Conservation (phyloP, 441 rosid genomes). For the Populus hybrid region DNA sequence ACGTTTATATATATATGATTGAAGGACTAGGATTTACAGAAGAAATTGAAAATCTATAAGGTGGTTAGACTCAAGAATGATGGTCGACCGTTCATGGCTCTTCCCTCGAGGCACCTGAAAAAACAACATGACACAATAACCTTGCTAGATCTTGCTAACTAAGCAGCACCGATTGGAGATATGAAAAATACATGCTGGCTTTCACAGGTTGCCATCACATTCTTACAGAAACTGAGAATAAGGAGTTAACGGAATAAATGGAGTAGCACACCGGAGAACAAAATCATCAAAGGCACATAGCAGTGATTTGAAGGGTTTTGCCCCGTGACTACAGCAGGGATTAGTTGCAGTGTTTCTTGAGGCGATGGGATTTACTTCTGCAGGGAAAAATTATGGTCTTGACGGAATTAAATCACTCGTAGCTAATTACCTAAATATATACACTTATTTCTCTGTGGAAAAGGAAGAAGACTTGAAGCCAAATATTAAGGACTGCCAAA, state of each 20-base stretch:
- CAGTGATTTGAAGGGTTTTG: constrained; percentile 33
- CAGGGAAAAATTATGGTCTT: constrained; percentile 53
- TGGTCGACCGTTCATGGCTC: constrained; percentile 47
- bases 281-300: background rate
- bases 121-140: background rate
- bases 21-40: too few species aligned
- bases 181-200: constrained; percentile 74
- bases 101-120: constrained; percentile 48
- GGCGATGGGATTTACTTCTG: constrained; percentile 58
- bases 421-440: constrained; percentile 46
- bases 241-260: constrained; percentile 34
- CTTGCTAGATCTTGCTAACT: background rate
- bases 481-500: constrained; percentile 30
- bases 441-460: constrained; percentile 47
- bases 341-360: constrained; percentile 48
- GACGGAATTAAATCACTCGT: constrained; percentile 41
- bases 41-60: too few species aligned
- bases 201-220: constrained; percentile 57
- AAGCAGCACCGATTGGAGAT: constrained; percentile 28
- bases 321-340: constrained; percentile 70
- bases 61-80: constrained; percentile 22
- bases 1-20: constrained; percentile 1
- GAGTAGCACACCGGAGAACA: too few species aligned
- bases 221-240: too few species aligned
- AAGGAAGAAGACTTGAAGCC: constrained; percentile 45